Conservation (phyloP, 164 flowering plant species). For the Santalum album region DNA sequence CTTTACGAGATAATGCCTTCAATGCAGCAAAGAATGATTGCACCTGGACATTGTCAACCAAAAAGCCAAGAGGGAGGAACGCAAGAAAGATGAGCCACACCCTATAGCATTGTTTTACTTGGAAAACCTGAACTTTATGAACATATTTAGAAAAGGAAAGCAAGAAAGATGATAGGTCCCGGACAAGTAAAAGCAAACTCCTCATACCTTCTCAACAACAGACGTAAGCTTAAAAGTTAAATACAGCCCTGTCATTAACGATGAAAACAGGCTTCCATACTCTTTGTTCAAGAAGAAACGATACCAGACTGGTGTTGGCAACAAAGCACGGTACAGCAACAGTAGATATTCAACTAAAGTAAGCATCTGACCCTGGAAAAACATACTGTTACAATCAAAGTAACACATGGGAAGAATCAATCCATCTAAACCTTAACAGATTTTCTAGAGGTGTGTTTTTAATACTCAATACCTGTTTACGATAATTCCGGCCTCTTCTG, state of each 20-base stretch:
- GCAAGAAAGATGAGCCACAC: neutral
- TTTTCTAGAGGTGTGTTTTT: too few relatives aligned
- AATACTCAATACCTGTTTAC: constrained; percentile 70
- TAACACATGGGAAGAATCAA: neutral
- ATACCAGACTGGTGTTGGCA: constrained; percentile 99
- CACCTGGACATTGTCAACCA: constrained; percentile 41
- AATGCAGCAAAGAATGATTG: constrained; percentile 75
- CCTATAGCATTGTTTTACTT: neutral
- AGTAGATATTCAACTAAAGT: constrained; percentile 89
- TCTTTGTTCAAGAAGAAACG: constrained; percentile 98
- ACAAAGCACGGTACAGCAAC: constrained; percentile 81
- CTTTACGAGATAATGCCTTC: constrained; percentile 88
- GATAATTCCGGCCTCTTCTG: constrained; percentile 82
- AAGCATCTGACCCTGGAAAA: constrained; percentile 85
- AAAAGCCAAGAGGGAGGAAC: neutral
- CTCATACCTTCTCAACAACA: constrained; percentile 84
- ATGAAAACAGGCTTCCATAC: constrained; percentile 97
- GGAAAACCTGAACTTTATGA: too few relatives aligned
- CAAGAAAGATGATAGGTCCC: neutral
- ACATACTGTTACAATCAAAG: neutral
- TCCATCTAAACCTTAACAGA: too few relatives aligned
- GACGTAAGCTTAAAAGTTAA: constrained; percentile 96
- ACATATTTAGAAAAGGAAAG: neutral
- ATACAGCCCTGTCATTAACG: constrained; percentile 93
- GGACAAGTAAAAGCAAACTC: neutral